Conservation (phyloP, 768 basidiomycete genomes). For the Pleurotus tuber-regium region DNA sequence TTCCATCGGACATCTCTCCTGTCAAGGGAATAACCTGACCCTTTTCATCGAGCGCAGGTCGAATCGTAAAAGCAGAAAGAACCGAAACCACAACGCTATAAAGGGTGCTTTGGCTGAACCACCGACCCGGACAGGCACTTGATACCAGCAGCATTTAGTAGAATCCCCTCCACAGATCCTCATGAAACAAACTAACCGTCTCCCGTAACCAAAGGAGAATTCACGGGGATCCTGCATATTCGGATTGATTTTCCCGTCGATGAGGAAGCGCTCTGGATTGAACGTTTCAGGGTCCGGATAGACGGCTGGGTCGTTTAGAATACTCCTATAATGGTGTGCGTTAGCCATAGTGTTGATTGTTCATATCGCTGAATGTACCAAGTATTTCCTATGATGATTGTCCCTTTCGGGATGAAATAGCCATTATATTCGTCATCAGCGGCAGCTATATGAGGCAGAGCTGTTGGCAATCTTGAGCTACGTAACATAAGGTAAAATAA, state of each 20-base stretch:
- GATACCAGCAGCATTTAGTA: background rate
- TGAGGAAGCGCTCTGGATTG: slow-evolving; percentile 11
- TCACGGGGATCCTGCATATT: slow-evolving; percentile 12
- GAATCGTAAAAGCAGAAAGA: slow-evolving; percentile 22
- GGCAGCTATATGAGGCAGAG: slow-evolving; percentile 24
- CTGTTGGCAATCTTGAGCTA: too few relatives aligned
- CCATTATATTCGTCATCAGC: slow-evolving; percentile 34
- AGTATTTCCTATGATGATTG: slow-evolving; percentile 25
- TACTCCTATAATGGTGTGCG: background rate
- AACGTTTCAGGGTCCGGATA: slow-evolving; percentile 2
- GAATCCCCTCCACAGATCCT: background rate
- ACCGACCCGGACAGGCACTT: slow-evolving; percentile 23
- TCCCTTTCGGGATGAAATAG: slow-evolving; percentile 30
- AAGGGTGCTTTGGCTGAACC: slow-evolving; percentile 19
- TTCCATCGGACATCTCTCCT: slow-evolving; percentile 18
- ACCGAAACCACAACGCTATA: slow-evolving; percentile 23
- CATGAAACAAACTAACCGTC: slow-evolving; percentile 12
- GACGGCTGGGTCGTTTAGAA: background rate
- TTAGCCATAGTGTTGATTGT: background rate
- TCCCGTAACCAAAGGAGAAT: slow-evolving; percentile 15
- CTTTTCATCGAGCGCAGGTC: slow-evolving; percentile 17
- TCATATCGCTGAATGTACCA: slow-evolving; percentile 21
- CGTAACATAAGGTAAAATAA: too few relatives aligned
- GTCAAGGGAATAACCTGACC: slow-evolving; percentile 15
- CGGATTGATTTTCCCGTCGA: slow-evolving; percentile 14